These are phyloP conservation scores for Fusarium subtropicale DNA, from an alignment of 2,329 filamentous ascomycete species.

Conservation along the genomic window DNA sequence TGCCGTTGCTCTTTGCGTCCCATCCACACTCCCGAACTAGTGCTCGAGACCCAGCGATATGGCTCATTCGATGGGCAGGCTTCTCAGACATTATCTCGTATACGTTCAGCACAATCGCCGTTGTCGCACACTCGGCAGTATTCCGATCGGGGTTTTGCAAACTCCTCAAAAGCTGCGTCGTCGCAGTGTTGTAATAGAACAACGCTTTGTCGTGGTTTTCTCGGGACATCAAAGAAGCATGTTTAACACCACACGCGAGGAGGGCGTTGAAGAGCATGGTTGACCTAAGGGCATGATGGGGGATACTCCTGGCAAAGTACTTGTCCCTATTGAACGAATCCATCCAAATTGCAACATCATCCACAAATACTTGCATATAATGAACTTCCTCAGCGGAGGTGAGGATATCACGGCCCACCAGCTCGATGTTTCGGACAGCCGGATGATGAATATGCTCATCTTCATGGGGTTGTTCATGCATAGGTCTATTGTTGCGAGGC, in stretches of 20 bases:
- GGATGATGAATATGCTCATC: slow-evolving; percentile 9
- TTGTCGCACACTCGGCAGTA: slow-evolving; percentile 84
- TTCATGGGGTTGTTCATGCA: slow-evolving; percentile 10
- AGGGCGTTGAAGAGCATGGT: slow-evolving; percentile 92
- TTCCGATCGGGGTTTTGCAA: slow-evolving; percentile 88
- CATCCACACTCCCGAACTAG: slow-evolving; percentile 91
- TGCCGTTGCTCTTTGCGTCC: slow-evolving; percentile 81
- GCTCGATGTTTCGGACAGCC: neutral
- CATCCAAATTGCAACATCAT: slow-evolving; percentile 94
- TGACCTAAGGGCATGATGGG: slow-evolving; percentile 82
- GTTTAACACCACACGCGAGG: slow-evolving; percentile 86
- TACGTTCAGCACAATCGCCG: slow-evolving; percentile 88
- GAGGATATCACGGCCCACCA: slow-evolving; percentile 68
- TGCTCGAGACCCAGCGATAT: slow-evolving; percentile 85
- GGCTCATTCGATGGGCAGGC: slow-evolving; percentile 84
- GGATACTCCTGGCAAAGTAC: slow-evolving; percentile 87
- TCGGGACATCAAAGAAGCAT: slow-evolving; percentile 77
- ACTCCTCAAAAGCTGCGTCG: slow-evolving; percentile 78
- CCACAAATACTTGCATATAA: slow-evolving; percentile 93
- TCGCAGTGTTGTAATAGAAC: slow-evolving; percentile 88
- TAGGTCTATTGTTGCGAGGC: slow-evolving; percentile 13
- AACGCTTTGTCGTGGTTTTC: slow-evolving; percentile 82
- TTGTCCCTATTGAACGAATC: slow-evolving; percentile 87
- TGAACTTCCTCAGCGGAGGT: slow-evolving; percentile 80
- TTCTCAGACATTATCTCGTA: slow-evolving; percentile 93